Percentiles rank a stretch among this genome's conserved stretches.
Evolutionary conservation across 441 rosid genomes (phyloP).

Genomic region (Eutrema salsugineum): DNA sequence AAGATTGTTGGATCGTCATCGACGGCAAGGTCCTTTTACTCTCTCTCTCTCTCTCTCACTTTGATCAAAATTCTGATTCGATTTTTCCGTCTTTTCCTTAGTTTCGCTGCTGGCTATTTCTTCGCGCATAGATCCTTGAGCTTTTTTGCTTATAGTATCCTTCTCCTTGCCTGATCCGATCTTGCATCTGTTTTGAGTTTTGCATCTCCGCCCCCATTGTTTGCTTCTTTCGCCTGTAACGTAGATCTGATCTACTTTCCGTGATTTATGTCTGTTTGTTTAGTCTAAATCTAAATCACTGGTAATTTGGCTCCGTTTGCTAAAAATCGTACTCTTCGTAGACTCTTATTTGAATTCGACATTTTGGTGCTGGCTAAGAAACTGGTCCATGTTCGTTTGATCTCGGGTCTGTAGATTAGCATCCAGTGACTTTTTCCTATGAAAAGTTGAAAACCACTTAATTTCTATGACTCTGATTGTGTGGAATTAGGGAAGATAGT

Average conservation of each 20-base stretch:
- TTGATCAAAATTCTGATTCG: neutral
- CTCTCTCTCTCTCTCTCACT: neutral
- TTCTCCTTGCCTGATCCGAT: neutral
- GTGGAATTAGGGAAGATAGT: neutral
- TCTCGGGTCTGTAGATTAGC: neutral
- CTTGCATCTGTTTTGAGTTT: neutral
- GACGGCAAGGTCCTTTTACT: conserved; percentile 60
- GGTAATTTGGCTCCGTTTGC: neutral
- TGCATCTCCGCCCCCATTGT: neutral
- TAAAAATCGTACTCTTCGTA: neutral
- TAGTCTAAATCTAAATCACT: neutral
- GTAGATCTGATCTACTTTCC: conserved; percentile 7
- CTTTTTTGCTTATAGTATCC: neutral
- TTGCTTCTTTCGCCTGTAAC: neutral
- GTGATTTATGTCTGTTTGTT: neutral
- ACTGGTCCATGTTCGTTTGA: neutral
- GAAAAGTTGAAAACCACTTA: neutral
- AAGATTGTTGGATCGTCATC: conserved; percentile 89
- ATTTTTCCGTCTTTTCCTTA: neutral
- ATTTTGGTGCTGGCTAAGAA: neutral
- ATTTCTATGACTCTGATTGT: neutral
- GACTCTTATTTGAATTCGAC: neutral
- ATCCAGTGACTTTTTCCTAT: neutral
- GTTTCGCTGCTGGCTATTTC: too few relatives aligned
- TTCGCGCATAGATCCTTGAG: neutral